These are phyloP conservation scores for Fraxinus angustifolia DNA, from an alignment of 305 asterid genomes.

Conservation along the genomic window DNA sequence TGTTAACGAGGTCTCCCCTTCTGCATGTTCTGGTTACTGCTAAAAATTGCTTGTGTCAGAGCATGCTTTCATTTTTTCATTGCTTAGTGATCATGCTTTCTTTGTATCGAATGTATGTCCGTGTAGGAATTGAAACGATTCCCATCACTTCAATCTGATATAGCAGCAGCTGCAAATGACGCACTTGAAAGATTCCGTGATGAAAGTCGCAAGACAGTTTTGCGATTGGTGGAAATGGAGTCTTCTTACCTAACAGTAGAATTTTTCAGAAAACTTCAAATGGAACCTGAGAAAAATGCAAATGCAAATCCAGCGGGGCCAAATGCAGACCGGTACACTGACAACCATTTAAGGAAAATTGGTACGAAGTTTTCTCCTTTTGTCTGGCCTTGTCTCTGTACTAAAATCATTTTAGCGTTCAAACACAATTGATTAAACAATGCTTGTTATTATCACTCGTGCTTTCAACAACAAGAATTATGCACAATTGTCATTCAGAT, in stretches of 20 bases:
- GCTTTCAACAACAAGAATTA: not conserved
- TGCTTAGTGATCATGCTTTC: conserved; percentile 2
- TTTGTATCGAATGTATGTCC: conserved; percentile 18
- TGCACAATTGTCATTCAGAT: not conserved
- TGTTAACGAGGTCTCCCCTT: not conserved
- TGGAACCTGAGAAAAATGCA: conserved; percentile 70
- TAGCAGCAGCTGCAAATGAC: conserved; percentile 91
- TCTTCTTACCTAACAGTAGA: conserved; percentile 92
- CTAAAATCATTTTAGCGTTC: not conserved
- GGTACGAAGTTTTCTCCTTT: conserved; percentile 38
- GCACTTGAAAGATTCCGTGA: conserved; percentile 93
- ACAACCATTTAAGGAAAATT: conserved; percentile 68
- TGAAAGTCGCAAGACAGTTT: conserved; percentile 86
- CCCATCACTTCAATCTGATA: conserved; percentile 85
- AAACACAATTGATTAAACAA: not conserved
- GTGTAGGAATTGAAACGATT: conserved; percentile 85
- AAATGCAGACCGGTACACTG: conserved; percentile 74
- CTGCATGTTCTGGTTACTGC: conserved; percentile 6
- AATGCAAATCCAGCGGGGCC: conserved; percentile 30
- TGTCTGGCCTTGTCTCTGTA: not conserved
- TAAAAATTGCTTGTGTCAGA: not conserved
- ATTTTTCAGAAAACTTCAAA: conserved; percentile 77
- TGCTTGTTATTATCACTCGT: not conserved
- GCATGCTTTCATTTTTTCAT: conserved; percentile 2
- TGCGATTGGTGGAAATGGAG: conserved; percentile 93